Evolutionary conservation across 345 rosid genomes (phyloP).

Genomic region (Sisymbrium irio): DNA sequence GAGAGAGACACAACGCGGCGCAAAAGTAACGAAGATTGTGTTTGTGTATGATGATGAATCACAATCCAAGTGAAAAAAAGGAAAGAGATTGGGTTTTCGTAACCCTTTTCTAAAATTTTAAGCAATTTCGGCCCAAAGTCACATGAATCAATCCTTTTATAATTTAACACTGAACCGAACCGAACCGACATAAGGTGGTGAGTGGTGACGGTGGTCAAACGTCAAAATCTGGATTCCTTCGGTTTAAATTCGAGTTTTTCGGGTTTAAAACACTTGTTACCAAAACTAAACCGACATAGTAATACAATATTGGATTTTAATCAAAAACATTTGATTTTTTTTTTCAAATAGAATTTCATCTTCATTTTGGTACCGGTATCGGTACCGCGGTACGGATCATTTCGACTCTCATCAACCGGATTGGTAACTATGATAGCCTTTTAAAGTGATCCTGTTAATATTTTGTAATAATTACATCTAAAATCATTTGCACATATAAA

Average conservation of each 20-base stretch:
- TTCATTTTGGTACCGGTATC: too few species aligned
- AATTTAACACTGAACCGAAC: not conserved
- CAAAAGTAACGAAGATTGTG: not conserved
- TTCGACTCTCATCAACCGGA: too few species aligned
- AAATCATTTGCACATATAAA: too few species aligned
- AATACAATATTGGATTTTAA: too few species aligned
- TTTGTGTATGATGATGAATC: not conserved
- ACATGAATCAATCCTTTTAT: not conserved
- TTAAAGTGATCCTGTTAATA: too few species aligned
- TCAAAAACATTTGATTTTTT: too few species aligned
- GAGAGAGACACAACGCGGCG: conserved; percentile 25
- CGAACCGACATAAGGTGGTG: not conserved
- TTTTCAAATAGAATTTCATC: too few species aligned
- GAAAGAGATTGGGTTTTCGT: not conserved
- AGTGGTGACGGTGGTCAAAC: not conserved
- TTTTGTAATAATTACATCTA: too few species aligned
- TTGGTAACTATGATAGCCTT: too few species aligned
- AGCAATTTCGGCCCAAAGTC: not conserved
- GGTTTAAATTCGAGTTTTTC: not conserved
- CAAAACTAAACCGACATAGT: too few species aligned
- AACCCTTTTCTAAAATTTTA: not conserved
- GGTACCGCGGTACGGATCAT: too few species aligned
- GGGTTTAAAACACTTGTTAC: not conserved
- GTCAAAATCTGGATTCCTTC: not conserved
- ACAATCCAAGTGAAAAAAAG: not conserved